Conservation (phyloP, 2,329 filamentous ascomycete species). For the Chrysoporthe puriensis region DNA sequence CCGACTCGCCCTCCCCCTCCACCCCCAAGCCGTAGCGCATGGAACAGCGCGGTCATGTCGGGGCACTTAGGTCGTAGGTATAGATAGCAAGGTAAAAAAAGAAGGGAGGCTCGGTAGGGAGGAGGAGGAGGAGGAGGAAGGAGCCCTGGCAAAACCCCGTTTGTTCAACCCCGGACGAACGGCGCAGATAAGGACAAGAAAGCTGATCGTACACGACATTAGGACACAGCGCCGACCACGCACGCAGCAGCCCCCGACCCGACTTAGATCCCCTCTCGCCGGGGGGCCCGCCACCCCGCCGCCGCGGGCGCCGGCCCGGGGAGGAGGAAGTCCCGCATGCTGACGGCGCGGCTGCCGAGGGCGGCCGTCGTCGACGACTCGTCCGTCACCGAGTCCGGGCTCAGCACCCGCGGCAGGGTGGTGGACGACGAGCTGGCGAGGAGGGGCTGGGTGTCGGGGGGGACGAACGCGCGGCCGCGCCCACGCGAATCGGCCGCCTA, state of each 20-base stretch:
- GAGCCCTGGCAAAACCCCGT: not conserved
- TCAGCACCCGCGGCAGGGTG: slow-evolving; percentile 8
- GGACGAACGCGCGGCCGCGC: slow-evolving; percentile 17
- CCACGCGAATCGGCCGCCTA: slow-evolving; percentile 24
- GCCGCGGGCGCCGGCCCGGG: slow-evolving; percentile 2
- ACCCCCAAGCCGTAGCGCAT: too few relatives aligned
- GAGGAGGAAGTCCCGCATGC: slow-evolving; percentile 20
- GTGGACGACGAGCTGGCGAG: slow-evolving; percentile 10
- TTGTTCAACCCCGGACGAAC: not conserved
- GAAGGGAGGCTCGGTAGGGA: not conserved
- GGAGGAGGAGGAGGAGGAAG: not conserved
- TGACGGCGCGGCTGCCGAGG: slow-evolving; percentile 12
- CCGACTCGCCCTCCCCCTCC: too few relatives aligned
- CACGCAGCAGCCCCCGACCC: not conserved
- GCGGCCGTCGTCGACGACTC: slow-evolving; percentile 5
- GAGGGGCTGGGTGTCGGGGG: slow-evolving; percentile 24
- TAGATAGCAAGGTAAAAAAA: not conserved
- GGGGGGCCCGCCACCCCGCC: not conserved
- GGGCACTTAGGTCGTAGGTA: not conserved
- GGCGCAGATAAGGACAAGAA: not conserved
- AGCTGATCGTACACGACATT: slow-evolving; percentile 5
- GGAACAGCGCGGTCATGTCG: too few relatives aligned
- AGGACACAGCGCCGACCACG: not conserved
- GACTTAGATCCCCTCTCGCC: not conserved
- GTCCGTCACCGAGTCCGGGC: slow-evolving; percentile 11